These are phyloP conservation scores for Staphylotrichum longicolle DNA, from an alignment of 495 filamentous ascomycete genomes.

Conservation along the genomic window DNA sequence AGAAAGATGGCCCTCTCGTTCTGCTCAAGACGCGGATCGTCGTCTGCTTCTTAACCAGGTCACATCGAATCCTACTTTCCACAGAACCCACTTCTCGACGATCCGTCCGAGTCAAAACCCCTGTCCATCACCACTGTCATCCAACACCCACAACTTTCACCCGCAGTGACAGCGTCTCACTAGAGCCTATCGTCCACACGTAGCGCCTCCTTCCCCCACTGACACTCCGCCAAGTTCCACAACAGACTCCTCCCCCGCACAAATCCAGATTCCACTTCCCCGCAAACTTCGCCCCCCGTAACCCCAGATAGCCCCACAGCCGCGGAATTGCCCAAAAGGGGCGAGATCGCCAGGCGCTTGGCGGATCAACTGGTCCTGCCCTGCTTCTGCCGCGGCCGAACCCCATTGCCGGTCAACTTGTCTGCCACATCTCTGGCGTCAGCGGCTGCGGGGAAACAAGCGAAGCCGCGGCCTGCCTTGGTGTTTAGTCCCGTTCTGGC, in stretches of 20 bases:
- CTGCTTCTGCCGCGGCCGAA: conserved; percentile 3
- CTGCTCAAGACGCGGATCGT: not conserved
- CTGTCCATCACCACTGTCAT: no score
- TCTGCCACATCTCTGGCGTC: no score
- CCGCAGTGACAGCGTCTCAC: no score
- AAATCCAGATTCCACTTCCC: conserved; percentile 8
- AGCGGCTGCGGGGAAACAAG: no score
- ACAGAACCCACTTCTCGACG: not conserved
- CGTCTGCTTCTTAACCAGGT: not conserved
- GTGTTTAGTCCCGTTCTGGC: no score
- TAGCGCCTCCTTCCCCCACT: not conserved
- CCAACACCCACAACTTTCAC: no score
- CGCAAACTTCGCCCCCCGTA: conserved; percentile 4
- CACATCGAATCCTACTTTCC: no score
- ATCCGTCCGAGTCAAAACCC: not conserved
- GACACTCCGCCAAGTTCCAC: not conserved
- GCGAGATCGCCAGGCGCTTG: not conserved
- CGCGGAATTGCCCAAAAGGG: not conserved
- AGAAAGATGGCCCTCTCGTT: not conserved
- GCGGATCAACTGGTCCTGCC: not conserved
- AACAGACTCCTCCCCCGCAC: conserved; percentile 4
- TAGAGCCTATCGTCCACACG: no score
- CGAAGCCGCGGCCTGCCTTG: no score
- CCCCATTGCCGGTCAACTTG: conserved; percentile 2
- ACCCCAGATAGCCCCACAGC: not conserved